Evolutionary conservation across 805 yeast species (phyloP), one percentile per base, ranked within the genome.

Genomic region (Saccharomycopsis fermentans): DNA sequence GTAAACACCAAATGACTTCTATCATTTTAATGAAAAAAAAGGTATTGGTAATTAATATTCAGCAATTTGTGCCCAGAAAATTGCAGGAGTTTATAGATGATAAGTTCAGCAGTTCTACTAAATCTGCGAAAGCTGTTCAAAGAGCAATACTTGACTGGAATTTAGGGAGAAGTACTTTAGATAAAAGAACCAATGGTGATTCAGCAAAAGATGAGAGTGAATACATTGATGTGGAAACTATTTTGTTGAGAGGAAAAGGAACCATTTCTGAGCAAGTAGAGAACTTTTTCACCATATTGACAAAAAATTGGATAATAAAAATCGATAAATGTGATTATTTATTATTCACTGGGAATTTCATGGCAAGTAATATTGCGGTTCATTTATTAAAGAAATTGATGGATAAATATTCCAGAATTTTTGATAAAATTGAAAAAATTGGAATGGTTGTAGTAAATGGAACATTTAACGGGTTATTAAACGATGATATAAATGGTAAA

Each of bases 381-480:
- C 83, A 89, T 37, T 69, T 92, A 32, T 71, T 91, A 8, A 86
- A 95, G 0, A 79, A 79, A 64, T 75, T 94, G 48, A 78, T 94
- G 16, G 85, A 81, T 62, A 77, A 80, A 48, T 94, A 79, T 1
- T 61, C 72, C 26, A 65, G 73, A 1, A 59, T 63, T 27, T 71
- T 58, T 39, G 55, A 61, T 4, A 61, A 54, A 8, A 73, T 72
- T 57, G 77, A 80, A 59, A 70, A 80, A 27, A 77, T 91, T 16
- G 89, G 94, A 0, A 73, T 92, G 19, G 71, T 92, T 55, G 91
- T 92, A 4, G 92, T 94, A 97, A 97, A 98, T 0, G 98, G 98
- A 0, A 81, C 90, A 19, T 89, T 90, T 66, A 82, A 88, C 67
- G 99, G 99, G 0, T 98, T 98, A 1, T 86, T 87, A 67, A 87